Base-by-base conservation (phyloP, 2,329 filamentous ascomycete genomes). In the Pseudocercospora pini-densiflorae region DNA sequence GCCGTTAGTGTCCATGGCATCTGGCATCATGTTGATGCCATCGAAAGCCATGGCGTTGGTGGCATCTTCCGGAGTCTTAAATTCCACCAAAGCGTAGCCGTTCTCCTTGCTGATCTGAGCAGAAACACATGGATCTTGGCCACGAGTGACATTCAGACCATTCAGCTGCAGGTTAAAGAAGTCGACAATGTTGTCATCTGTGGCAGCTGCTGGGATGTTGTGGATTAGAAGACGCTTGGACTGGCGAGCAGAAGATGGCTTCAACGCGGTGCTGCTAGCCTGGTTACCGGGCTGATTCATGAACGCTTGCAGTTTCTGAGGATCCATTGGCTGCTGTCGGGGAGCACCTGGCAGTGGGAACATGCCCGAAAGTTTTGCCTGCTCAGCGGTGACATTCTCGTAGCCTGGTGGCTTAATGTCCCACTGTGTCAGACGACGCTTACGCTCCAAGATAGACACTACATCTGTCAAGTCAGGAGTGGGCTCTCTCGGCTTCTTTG, bases 331-430 rank as follows among this genome's bases (percentile, higher is more conserved):
- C 76, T 97, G 94, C 79, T 97, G 93, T 73, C 95, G 89, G 62
- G 95, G 95, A 68, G 95, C 95, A 71, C 95, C 95, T 3, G 95
- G 95, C 54, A 99, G 88, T 67, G 96, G 94, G 83, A 99, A 99
- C 95, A 99, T 97, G 83, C 94, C 89, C 2, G 96, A 99, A 53
- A 99, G 86, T 84, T 99, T 99, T 59, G 95, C 96, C 80, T 99
- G 96, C 80, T 99, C 96, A 23, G 95, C 93, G 2, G 95, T 97
- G 71, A 99, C 94, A 79, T 95, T 97, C 77, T 99, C 96, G 77
- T 99, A 99, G 53, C 95, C 94, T 16, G 93, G 92, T 5, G 95
- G 95, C 82, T 99, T 99, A 80, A 99, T 97, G 79, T 99, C 96
- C 95, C 95, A 99, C 80, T 99, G 96, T 40, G 94, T 98, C 84